A percentile compares a stretch with the other conserved stretches of the same genome.
Evolutionary conservation across 441 rosid genomes (phyloP).

Genomic region (Syzygium syzygioides): DNA sequence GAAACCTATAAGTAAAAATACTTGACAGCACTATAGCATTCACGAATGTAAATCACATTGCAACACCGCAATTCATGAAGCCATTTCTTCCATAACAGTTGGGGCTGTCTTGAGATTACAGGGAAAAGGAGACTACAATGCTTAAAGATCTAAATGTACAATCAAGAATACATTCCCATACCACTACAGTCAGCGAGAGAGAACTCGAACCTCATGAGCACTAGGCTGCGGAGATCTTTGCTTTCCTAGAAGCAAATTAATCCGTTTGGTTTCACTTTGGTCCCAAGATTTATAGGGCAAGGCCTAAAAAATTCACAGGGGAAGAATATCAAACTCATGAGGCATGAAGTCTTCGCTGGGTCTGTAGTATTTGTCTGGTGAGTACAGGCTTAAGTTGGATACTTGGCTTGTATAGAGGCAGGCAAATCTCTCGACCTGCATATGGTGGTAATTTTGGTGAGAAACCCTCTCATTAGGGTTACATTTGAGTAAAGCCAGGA

Average conservation of each 20-base stretch:
- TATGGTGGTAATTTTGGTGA: background rate
- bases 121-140: background rate
- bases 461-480: background rate
- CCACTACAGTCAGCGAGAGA: background rate
- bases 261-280: background rate
- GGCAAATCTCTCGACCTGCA: constrained; percentile 98
- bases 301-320: constrained; percentile 27
- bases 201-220: background rate
- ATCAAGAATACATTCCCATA: background rate
- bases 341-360: constrained; percentile 98
- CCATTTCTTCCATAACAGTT: background rate
- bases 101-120: background rate
- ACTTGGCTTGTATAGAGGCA: constrained; percentile 96
- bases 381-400: constrained; percentile 82
- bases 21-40: background rate
- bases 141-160: background rate
- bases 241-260: background rate
- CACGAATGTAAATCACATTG: background rate
- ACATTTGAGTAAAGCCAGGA: background rate
- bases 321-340: constrained; percentile 79
- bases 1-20: background rate
- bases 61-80: background rate
- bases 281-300: background rate
- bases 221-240: background rate
- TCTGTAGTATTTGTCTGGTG: constrained; percentile 92